Percentiles rank a stretch among this genome's conserved stretches.
Conservation (phyloP, 202 grass and related monocot genomes). For the Panicum virgatum region DNA sequence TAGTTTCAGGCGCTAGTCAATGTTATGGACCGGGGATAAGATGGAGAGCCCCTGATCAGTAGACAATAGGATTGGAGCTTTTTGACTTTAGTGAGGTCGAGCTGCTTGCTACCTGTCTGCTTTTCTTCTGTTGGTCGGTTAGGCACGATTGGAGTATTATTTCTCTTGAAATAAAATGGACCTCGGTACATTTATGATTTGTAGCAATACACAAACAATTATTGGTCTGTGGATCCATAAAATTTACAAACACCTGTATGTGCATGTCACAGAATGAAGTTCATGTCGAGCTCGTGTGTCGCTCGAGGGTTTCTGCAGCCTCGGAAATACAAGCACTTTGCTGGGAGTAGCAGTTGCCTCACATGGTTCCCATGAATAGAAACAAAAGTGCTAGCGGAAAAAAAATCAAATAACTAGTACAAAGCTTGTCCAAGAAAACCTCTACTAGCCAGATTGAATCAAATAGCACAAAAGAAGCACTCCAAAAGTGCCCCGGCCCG, state of each 20-base stretch:
- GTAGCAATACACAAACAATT: not conserved
- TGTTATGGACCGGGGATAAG: not conserved
- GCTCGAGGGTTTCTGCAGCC: not conserved
- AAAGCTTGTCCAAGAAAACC: not conserved
- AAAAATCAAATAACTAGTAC: not conserved
- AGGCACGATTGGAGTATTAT: not conserved
- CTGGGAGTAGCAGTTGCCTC: conserved; percentile 27
- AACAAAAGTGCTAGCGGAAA: not conserved
- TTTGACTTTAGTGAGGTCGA: not conserved
- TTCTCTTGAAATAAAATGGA: not conserved
- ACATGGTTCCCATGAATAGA: conserved; percentile 30
- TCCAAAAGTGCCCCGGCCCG: no score
- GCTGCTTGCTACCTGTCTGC: not conserved
- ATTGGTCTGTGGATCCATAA: no score
- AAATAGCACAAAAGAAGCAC: no score
- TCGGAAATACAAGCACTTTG: not conserved
- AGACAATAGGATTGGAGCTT: not conserved
- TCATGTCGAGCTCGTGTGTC: not conserved
- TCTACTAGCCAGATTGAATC: not conserved
- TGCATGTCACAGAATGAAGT: not conserved
- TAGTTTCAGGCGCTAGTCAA: not conserved
- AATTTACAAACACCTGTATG: not conserved
- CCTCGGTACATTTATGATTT: not conserved
- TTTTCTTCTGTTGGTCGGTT: not conserved
- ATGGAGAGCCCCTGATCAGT: not conserved